phyloP scores from a whole-genome alignment of 306 rosid species.

The Dicorynia guianensis region DNA sequence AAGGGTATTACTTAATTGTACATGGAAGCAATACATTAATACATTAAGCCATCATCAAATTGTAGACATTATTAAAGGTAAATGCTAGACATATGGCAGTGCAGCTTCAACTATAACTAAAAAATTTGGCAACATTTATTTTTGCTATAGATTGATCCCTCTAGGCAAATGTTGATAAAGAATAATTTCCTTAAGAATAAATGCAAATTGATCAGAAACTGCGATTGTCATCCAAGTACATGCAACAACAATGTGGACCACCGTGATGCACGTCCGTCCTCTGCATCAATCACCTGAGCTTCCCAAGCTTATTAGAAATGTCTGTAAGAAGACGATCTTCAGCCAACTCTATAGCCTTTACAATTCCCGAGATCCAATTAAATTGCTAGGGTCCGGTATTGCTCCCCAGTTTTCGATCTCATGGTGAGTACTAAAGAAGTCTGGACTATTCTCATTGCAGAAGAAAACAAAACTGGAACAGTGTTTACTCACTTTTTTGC shows the following conservation, averaged over 20 bases:
- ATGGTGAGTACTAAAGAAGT: conserved; percentile 30
- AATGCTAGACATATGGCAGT: neutral
- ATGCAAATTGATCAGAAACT: conserved; percentile 25
- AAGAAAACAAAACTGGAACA: conserved; percentile 40
- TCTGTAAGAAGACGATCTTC: conserved; percentile 37
- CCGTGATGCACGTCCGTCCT: conserved; percentile 36
- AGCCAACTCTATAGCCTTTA: conserved; percentile 59
- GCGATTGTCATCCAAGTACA: conserved; percentile 36
- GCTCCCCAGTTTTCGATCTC: conserved; percentile 27
- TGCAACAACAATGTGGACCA: conserved; percentile 31
- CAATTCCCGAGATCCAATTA: conserved; percentile 59
- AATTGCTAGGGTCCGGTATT: conserved; percentile 42
- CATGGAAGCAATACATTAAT: neutral
- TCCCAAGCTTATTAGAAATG: conserved; percentile 15
- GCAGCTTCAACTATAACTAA: conserved; percentile 1
- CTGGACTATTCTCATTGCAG: conserved; percentile 23
- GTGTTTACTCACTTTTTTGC: conserved; percentile 5
- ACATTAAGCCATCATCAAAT: neutral
- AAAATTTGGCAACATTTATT: conserved; percentile 18
- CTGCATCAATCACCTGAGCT: neutral
- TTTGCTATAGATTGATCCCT: conserved; percentile 37
- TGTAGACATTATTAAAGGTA: neutral
- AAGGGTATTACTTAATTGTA: too few relatives aligned
- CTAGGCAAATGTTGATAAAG: neutral
- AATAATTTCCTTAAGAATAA: conserved; percentile 31